Base-by-base conservation (phyloP, 2,329 filamentous ascomycete genomes). In the Camptophora hylomeconis region DNA sequence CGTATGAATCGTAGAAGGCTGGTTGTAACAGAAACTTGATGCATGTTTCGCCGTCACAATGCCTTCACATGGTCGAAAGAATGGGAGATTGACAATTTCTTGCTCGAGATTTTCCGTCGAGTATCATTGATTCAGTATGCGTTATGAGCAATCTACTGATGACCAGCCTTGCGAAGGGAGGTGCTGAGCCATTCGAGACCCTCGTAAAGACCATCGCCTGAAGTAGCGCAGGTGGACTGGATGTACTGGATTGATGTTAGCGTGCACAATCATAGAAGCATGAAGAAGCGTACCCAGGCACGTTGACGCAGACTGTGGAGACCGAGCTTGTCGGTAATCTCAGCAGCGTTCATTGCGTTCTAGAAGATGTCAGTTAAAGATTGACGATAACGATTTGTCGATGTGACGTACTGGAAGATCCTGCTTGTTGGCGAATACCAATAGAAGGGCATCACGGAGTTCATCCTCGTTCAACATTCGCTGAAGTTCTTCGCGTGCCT, bases 281-380 rank as follows among this genome's bases (percentile, higher is more conserved):
- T 24, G 19, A 18, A 32, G 18, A 24, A 41, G 67, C 84, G 60
- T 86, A 98, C 89, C 89, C 89, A 98, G 53, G 83, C 80, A 61
- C 89, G 86, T 70, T 93, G 83, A 73, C 84, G 83, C 73, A 98
- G 72, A 68, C 82, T 92, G 77, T 95, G 87, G 53, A 98, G 84
- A 57, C 89, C 89, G 62, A 98, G 83, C 77, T 95, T 94, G 69
- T 98, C 87, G 62, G 89, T 98, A 63, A 98, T 95, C 70, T 98
- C 89, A 56, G 89, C 87, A 53, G 89, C 87, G 66, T 92, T 94
- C 89, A 95, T 95, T 63, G 89, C 89, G 58, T 95, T 95, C 86
- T 93, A 33, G 25, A 28, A 13, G 30, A 37, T 24, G 27, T 33
- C 28, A 35, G 35, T n/a, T 32, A 13, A 23, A 26, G 19, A 6